Evolutionary conservation across 2,329 filamentous ascomycete species (phyloP), one percentile per base, ranked within the genome.

Genomic region (Cryphonectria nitschkei): DNA sequence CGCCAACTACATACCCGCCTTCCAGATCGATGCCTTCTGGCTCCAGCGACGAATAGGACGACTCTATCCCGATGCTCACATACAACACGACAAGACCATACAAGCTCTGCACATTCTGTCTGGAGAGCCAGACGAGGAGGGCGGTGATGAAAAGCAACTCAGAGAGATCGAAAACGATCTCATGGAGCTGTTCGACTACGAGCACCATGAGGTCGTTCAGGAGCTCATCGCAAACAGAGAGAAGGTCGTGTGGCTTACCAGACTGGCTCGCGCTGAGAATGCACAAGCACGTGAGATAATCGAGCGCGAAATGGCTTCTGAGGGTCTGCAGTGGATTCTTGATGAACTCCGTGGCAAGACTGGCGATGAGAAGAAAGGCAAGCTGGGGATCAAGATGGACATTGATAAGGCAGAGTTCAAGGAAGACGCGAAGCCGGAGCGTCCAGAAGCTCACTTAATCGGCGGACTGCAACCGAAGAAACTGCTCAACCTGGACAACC

Each of bases 21-120:
- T 95, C 74, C 94, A 98, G 70, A 97, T 99, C 74, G 96, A 99
- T 80, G 95, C 95, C 13, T 99, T 95, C 82, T 99, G 96, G 96
- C 82, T 99, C 72, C 96, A 98, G 81, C 89, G 96, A 74, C 93
- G 98, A 78, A 94, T 99, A 68, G 95, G 95, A 70, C 86, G 88
- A 56, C 85, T 97, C 2, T 98, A 98, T 78, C 88, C 93, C 16
- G 96, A 99, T 81, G 93, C 95, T 6, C 95, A 98, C 80, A 92
- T 90, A 65, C 95, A 98, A 78, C 93, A 97, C 77, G 93, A 96
- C 79, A 98, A 98, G 83, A 96, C 96, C 7, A 89, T 91, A 74
- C 88, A 93, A 75, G 95, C 94, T 0, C 86, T 99, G 68, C 89
- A 91, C 50, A 94, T 97, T 64, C 87, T 99, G 68, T 92, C 93